Evolutionary conservation across 2,329 filamentous ascomycete genomes (phyloP).

Genomic region (Colletotrichum sp.): DNA sequence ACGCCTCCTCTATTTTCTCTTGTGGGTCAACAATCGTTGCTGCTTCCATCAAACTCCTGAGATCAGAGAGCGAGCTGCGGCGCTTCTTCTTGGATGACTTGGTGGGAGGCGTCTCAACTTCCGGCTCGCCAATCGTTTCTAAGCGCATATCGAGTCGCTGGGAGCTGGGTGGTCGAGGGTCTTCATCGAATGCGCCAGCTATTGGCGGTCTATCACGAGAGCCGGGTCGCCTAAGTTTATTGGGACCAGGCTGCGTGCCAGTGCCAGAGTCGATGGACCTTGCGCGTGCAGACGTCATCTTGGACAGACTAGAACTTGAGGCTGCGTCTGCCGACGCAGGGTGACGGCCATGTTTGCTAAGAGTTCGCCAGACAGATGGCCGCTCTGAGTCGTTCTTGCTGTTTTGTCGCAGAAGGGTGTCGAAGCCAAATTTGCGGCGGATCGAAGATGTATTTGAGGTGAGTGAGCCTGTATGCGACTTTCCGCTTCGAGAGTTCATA

Average conservation of each 20-base stretch:
- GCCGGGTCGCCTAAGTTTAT: constrained; percentile 54
- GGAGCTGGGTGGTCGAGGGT: constrained; percentile 60
- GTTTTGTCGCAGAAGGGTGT: constrained; percentile 76
- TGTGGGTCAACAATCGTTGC: constrained; percentile 54
- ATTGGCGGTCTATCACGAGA: constrained; percentile 67
- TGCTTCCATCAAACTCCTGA: constrained; percentile 72
- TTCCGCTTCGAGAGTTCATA: constrained; percentile 62
- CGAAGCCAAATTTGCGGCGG: constrained; percentile 82
- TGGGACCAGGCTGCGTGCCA: constrained; percentile 54
- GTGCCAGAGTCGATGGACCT: constrained; percentile 79
- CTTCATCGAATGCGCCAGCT: constrained; percentile 66
- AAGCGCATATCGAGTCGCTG: constrained; percentile 60
- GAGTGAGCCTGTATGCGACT: constrained; percentile 74
- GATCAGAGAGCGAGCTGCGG: constrained; percentile 88
- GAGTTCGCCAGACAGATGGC: constrained; percentile 81
- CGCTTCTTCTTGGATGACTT: constrained; percentile 75
- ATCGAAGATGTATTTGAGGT: constrained; percentile 88
- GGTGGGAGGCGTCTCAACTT: constrained; percentile 32
- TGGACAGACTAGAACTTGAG: constrained; percentile 68
- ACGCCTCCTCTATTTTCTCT: constrained; percentile 36
- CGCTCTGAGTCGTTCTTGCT: constrained; percentile 76
- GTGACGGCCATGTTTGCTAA: constrained; percentile 79
- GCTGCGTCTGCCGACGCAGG: constrained; percentile 63
- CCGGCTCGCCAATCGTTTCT: constrained; percentile 65
- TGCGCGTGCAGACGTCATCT: constrained; percentile 67